Evolutionary conservation across 495 filamentous ascomycete genomes (phyloP).

Genomic region (Penicillium coffeae): DNA sequence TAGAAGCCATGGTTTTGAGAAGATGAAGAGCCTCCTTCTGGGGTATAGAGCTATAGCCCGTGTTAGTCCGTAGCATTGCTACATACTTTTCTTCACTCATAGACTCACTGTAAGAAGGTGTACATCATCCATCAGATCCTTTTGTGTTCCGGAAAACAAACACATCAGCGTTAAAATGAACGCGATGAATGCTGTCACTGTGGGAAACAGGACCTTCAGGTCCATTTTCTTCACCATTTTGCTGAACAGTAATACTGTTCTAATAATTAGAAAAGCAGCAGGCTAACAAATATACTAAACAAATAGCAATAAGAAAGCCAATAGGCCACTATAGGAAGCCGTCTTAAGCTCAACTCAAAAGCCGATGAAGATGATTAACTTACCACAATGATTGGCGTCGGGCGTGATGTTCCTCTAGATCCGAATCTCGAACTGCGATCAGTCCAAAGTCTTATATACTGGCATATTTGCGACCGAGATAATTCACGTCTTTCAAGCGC

Average conservation of each 20-base stretch:
- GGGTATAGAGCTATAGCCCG: constrained; percentile 29
- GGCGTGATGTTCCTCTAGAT: not conserved
- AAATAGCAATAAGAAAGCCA: too few relatives aligned
- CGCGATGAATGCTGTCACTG: constrained; percentile 45
- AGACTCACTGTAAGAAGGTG: constrained; percentile 59
- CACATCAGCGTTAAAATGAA: constrained; percentile 67
- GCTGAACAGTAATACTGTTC: not conserved
- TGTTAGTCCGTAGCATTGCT: constrained; percentile 17
- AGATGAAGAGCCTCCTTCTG: constrained; percentile 39
- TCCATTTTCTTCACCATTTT: constrained; percentile 7
- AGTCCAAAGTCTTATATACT: not conserved
- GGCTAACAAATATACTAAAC: not conserved
- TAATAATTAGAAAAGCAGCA: not conserved
- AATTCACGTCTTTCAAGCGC: not conserved
- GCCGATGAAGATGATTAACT: too few relatives aligned
- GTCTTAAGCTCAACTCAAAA: too few relatives aligned
- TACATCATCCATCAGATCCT: constrained; percentile 57
- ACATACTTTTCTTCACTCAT: too few relatives aligned
- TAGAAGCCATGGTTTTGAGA: constrained; percentile 71
- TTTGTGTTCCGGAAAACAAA: constrained; percentile 65
- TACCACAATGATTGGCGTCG: not conserved
- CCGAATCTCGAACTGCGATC: not conserved
- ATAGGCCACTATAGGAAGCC: too few relatives aligned
- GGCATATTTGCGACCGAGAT: not conserved
- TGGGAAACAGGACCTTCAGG: constrained; percentile 20